Evolutionary conservation across 2,329 filamentous ascomycete species (phyloP), one percentile per base, ranked within the genome.

Genomic region (Rutstroemia sp.): DNA sequence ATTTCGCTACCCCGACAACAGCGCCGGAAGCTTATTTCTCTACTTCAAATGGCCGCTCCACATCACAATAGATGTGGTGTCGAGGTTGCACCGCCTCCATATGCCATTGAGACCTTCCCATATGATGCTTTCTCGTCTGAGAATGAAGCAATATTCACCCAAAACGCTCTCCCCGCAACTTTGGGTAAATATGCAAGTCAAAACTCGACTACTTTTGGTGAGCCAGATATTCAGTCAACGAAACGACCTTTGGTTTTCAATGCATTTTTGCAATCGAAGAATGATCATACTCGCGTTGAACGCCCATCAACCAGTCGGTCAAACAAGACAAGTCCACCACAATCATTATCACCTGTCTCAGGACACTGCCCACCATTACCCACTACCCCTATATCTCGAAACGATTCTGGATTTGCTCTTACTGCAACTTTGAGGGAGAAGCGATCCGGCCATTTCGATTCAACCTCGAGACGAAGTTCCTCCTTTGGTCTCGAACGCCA

Each of bases 51-150:
- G 37, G 92, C 92, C 16, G 94, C 94, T 39, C 92, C 92, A 12
- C 91, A 96, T 70, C 89, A 94, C 69, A 83, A 88, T 66, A 86
- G 88, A 57, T 96, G 84, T 66, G 92, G 92, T 41, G 91, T 99
- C 2, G 78, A 87, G 2, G 81, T 85, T n/a, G 94, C 92, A 0
- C 91, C 94, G 19, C 94, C 94, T 37, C 86, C 89, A 4, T 97
- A 97, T 71, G 92, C 91, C 3, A 83, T 95, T 55, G 94, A 99
- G 72, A 88, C 92, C 0, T 99, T 89, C 68, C 94, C 94, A 0
- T 89, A 88, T 67, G 89, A 97, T 69, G 82, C 88, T 2, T 96
- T 95, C 69, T 88, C 90, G 19, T 91, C 88, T 0, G 94, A 99
- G 71, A 92, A 89, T 62, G 80, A 86, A 34, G 80, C 86, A 1